Evolutionary conservation across 2,329 filamentous ascomycete genomes (phyloP).

Genomic region (Phyllosticta paracitricarpa): DNA sequence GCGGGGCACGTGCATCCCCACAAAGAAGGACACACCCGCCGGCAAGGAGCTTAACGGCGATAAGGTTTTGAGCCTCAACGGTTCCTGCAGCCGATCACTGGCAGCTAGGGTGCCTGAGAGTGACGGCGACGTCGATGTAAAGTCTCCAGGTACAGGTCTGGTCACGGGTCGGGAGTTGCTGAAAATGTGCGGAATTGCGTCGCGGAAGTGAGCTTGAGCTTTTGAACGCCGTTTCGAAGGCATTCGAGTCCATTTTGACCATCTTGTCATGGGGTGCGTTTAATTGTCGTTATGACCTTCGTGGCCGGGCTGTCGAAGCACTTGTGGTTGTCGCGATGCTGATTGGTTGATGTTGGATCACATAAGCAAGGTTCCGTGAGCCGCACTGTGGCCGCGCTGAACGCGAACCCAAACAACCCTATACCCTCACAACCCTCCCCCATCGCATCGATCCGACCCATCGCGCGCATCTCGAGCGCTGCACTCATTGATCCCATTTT

Average conservation of each 20-base stretch:
- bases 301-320: conserved; percentile 4
- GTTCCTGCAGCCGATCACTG: conserved; percentile 16
- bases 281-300: conserved; percentile 2
- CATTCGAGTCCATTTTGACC: neutral
- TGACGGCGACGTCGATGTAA: conserved; percentile 2
- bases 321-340: conserved; percentile 6
- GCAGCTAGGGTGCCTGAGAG: conserved; percentile 12
- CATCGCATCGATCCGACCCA: neutral
- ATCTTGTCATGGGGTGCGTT: conserved; percentile 5
- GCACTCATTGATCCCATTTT: neutral
- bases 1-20: conserved; percentile 13
- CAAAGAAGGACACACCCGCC: conserved; percentile 9
- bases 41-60: conserved; percentile 11
- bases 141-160: neutral
- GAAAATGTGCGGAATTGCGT: conserved; percentile 3
- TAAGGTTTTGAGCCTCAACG: conserved; percentile 14
- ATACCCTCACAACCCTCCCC: neutral
- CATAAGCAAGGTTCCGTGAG: conserved; percentile 8
- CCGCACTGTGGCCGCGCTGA: conserved; percentile 6
- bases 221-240: neutral
- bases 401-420: conserved; percentile 9
- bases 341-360: conserved; percentile 4
- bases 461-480: neutral
- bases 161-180: neutral
- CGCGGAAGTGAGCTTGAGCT: conserved; percentile 5